Percentiles rank a stretch among this genome's conserved stretches.
Evolutionary conservation across 768 basidiomycete species (phyloP).

Genomic region (Epithele typhae): DNA sequence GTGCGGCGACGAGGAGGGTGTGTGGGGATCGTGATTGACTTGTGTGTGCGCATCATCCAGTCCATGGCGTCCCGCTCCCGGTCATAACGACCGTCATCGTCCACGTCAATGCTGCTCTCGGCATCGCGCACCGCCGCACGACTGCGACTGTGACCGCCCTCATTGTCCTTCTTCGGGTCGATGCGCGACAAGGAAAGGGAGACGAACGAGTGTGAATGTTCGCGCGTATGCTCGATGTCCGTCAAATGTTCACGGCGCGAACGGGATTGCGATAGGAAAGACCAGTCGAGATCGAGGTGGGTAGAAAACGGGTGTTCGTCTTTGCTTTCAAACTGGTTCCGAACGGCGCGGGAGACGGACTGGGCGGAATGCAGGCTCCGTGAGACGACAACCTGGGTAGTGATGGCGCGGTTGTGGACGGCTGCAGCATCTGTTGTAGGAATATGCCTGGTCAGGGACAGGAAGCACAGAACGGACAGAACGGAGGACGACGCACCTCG

Average conservation of each 20-base stretch:
- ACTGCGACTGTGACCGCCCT: background rate
- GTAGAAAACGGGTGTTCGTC: background rate
- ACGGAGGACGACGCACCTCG: constrained; percentile 21
- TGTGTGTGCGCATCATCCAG: background rate
- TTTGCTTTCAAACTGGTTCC: constrained; percentile 16
- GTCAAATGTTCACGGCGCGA: background rate
- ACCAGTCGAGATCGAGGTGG: constrained; percentile 9
- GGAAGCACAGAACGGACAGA: background rate
- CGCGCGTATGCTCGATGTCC: background rate
- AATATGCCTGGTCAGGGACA: background rate
- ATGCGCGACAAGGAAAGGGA: background rate
- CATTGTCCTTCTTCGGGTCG: background rate
- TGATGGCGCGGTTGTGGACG: constrained; percentile 12
- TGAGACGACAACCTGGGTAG: constrained; percentile 13
- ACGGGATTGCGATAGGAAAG: background rate
- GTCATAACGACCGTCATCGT: background rate
- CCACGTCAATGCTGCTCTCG: too few relatives aligned
- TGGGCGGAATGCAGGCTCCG: constrained; percentile 10
- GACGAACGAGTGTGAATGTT: background rate
- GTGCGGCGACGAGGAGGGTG: too few relatives aligned
- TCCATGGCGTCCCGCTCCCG: background rate
- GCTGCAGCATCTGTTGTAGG: constrained; percentile 16
- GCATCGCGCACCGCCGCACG: background rate
- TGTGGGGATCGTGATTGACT: background rate
- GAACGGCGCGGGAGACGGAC: constrained; percentile 17